Conservation (phyloP, 176 grass and related monocot genomes). For the Saccharum spontaneum region DNA sequence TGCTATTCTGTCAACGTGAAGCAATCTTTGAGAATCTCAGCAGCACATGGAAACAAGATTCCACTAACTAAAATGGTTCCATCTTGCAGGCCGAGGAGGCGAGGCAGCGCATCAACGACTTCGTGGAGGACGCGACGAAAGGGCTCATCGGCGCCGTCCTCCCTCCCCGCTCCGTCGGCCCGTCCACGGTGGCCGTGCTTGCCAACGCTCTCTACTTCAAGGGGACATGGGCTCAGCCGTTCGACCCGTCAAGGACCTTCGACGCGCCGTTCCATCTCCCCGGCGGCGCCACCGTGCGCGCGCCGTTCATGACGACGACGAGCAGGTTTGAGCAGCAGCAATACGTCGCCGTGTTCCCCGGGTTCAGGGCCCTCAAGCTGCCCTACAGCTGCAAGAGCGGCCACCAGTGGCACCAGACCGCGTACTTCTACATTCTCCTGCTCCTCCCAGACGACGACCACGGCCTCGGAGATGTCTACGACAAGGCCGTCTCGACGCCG, state of each 20-base stretch:
- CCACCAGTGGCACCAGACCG: not conserved
- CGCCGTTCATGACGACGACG: slow-evolving; percentile 5
- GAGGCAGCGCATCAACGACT: slow-evolving; percentile 2
- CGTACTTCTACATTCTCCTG: slow-evolving; percentile 16
- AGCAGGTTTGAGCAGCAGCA: not conserved
- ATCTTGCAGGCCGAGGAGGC: not conserved
- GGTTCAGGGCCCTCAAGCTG: slow-evolving; percentile 6
- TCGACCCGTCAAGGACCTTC: not conserved
- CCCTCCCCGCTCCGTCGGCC: not conserved
- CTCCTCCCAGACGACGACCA: not conserved
- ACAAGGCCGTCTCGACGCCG: slow-evolving; percentile 8
- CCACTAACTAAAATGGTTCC: not conserved
- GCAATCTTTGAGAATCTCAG: not conserved
- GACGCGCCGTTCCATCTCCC: slow-evolving; percentile 1
- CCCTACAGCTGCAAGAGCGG: not conserved
- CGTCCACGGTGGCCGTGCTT: not conserved
- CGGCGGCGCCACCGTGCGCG: not conserved
- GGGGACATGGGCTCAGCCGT: not conserved
- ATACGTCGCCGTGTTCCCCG: not conserved
- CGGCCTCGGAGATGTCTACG: slow-evolving; percentile 2
- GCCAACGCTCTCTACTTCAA: slow-evolving; percentile 40
- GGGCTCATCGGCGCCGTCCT: slow-evolving; percentile 15
- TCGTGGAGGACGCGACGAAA: not conserved
- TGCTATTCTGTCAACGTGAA: not conserved
- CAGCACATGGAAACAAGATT: not conserved